Percentiles rank a stretch among this genome's conserved stretches.
Evolutionary conservation across 805 yeast species (phyloP).

Genomic region (Candida verbasci): DNA sequence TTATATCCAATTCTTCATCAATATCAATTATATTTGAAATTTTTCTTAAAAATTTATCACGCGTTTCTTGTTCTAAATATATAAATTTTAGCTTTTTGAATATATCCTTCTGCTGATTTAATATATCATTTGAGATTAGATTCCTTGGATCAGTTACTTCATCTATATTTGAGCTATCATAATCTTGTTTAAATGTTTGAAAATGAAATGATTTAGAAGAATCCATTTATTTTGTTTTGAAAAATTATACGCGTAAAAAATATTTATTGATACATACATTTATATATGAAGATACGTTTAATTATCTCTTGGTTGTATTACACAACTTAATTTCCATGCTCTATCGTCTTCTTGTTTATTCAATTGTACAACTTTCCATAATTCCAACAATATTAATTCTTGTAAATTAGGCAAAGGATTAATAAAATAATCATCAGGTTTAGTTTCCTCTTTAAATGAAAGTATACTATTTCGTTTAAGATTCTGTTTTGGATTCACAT

Average conservation of each 20-base stretch:
- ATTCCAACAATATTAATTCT: conserved; percentile 60
- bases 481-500: conserved; percentile 15
- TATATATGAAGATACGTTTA: too few species aligned
- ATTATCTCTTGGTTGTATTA: conserved; percentile 49
- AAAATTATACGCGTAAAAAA: not conserved
- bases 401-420: conserved; percentile 43
- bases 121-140: conserved; percentile 24
- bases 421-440: conserved; percentile 35
- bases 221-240: too few species aligned
- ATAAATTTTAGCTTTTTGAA: conserved; percentile 57
- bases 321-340: conserved; percentile 68
- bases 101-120: conserved; percentile 34
- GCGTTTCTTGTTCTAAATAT: conserved; percentile 67
- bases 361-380: conserved; percentile 65
- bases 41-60: conserved; percentile 58
- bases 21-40: conserved; percentile 28
- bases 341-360: conserved; percentile 61
- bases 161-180: not conserved
- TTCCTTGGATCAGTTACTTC: not conserved
- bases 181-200: conserved; percentile 1
- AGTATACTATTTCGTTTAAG: conserved; percentile 20
- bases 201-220: not conserved
- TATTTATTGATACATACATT: not conserved
- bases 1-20: conserved; percentile 15
- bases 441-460: conserved; percentile 7